These are phyloP conservation scores for Fusarium mangiferae DNA, from an alignment of 2,329 filamentous ascomycete genomes.

Conservation along the genomic window DNA sequence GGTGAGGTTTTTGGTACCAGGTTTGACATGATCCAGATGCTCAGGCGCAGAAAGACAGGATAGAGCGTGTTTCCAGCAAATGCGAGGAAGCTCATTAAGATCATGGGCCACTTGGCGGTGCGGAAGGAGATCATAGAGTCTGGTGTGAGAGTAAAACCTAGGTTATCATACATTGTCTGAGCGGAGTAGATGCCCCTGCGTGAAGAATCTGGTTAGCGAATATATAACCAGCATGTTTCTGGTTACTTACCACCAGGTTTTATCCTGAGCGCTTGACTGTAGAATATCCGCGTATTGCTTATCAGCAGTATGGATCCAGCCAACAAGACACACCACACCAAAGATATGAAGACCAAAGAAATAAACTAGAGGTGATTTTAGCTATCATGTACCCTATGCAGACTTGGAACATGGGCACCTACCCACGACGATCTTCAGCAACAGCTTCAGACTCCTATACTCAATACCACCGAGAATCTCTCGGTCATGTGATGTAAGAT, in stretches of 20 bases:
- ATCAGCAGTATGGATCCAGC: slow-evolving; percentile 56
- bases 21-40: slow-evolving; percentile 66
- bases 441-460: slow-evolving; percentile 59
- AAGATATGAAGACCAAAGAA: slow-evolving; percentile 59
- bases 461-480: slow-evolving; percentile 61
- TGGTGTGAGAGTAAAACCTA: slow-evolving; percentile 61
- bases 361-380: slow-evolving; percentile 47
- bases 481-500: slow-evolving; percentile 52
- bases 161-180: slow-evolving; percentile 62
- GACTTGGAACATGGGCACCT: neutral
- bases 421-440: slow-evolving; percentile 58
- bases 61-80: slow-evolving; percentile 66
- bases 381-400: neutral
- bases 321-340: slow-evolving; percentile 57
- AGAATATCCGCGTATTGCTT: slow-evolving; percentile 54
- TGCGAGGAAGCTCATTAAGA: slow-evolving; percentile 60
- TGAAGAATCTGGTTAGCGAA: accelerated
- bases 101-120: slow-evolving; percentile 54
- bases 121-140: slow-evolving; percentile 63
- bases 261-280: slow-evolving; percentile 49
- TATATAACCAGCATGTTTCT: accelerated
- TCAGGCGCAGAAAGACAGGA: slow-evolving; percentile 65
- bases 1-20: slow-evolving; percentile 50
- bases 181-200: slow-evolving; percentile 59
- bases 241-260: slow-evolving; percentile 59